Evolutionary conservation across 1,284 basidiomycete species (phyloP).

Genomic region (Apiotrichum brassicae): DNA sequence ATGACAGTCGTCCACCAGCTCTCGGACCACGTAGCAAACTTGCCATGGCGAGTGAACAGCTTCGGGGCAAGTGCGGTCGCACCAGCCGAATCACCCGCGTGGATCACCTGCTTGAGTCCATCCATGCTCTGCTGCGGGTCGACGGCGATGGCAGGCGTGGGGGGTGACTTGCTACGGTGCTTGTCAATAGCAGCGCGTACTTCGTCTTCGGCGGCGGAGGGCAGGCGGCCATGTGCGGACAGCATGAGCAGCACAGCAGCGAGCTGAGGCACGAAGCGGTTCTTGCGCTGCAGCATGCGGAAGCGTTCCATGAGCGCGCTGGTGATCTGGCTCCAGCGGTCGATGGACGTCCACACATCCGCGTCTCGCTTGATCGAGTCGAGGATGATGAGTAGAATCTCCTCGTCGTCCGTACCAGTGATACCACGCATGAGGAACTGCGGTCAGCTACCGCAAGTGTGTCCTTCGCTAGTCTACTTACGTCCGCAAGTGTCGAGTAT

Average conservation of each 20-base stretch:
- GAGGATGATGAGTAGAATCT: conserved; percentile 34
- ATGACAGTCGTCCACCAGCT: conserved; percentile 33
- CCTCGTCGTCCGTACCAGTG: conserved; percentile 30
- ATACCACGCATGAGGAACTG: conserved; percentile 34
- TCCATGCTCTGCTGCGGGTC: conserved; percentile 29
- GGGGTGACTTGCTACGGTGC: conserved; percentile 10
- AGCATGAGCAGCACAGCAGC: conserved; percentile 26
- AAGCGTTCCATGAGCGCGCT: conserved; percentile 35
- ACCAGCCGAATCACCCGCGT: conserved; percentile 14
- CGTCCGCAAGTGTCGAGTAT: conserved; percentile 37
- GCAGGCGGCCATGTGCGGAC: conserved; percentile 25
- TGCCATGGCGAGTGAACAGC: conserved; percentile 30
- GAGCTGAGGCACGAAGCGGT: conserved; percentile 24
- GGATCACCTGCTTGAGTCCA: conserved; percentile 21
- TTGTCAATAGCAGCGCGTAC: conserved; percentile 21
- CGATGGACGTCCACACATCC: conserved; percentile 43
- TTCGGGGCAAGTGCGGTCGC: conserved; percentile 22
- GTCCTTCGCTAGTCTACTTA: conserved; percentile 7
- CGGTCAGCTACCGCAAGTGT: conserved; percentile 20
- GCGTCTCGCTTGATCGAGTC: conserved; percentile 38
- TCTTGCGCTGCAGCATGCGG: conserved; percentile 23
- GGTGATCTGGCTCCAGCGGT: conserved; percentile 35
- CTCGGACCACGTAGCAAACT: conserved; percentile 25
- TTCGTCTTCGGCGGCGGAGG: conserved; percentile 28
- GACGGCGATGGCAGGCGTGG: conserved; percentile 12